phyloP scores from a whole-genome alignment of 2,329 filamentous ascomycete genomes.

The Pyricularia grisea region DNA sequence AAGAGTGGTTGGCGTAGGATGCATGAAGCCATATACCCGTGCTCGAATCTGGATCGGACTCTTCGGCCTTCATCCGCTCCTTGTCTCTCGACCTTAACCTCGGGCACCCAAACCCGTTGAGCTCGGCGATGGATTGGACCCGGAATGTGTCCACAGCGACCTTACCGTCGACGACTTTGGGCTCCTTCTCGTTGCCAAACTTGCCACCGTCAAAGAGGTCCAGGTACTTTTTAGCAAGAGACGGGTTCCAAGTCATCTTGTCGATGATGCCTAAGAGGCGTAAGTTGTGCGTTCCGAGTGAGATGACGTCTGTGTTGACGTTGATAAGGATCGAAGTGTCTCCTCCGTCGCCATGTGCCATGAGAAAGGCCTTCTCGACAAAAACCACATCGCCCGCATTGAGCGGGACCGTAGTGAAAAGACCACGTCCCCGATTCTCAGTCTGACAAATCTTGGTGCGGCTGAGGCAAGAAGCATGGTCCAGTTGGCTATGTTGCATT shows the following conservation, averaged over 20 bases:
- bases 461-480: background rate
- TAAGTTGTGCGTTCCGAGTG: background rate
- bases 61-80: background rate
- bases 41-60: background rate
- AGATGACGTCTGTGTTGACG: background rate
- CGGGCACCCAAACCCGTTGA: constrained; percentile 11
- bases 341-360: background rate
- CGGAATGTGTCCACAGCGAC: constrained; percentile 11
- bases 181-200: constrained; percentile 6
- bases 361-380: background rate
- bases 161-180: constrained; percentile 7
- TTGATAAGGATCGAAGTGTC: background rate
- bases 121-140: constrained; percentile 8
- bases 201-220: constrained; percentile 9
- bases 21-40: constrained; percentile 23
- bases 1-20: constrained; percentile 28
- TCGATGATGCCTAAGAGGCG: constrained; percentile 5
- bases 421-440: background rate
- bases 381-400: background rate
- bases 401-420: background rate
- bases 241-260: constrained; percentile 11
- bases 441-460: background rate
- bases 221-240: constrained; percentile 8
- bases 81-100: background rate
- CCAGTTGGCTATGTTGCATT: background rate